A percentile compares a stretch with the other conserved stretches of the same genome.
These are phyloP conservation scores for Benincasa hispida DNA, from an alignment of 306 rosid genomes.

Conservation along the genomic window DNA sequence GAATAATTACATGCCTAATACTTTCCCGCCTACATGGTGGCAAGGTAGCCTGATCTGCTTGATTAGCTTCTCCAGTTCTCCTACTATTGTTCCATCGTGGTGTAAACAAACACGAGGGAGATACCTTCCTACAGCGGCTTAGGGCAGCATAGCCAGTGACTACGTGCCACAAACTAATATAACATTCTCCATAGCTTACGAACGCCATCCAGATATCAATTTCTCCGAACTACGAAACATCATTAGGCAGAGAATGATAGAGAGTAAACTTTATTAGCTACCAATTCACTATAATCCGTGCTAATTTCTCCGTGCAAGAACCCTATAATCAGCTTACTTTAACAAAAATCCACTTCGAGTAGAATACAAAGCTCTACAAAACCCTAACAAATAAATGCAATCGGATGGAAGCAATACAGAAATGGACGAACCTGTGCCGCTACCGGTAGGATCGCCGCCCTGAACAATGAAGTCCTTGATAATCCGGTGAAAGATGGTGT, in stretches of 20 bases:
- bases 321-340: background rate
- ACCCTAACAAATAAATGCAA: background rate
- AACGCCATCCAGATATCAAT: background rate
- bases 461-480: constrained; percentile 74
- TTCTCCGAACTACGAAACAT: background rate
- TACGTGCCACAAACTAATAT: background rate
- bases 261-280: background rate
- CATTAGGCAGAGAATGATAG: background rate
- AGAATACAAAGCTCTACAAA: background rate
- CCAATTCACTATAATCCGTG: background rate
- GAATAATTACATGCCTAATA: background rate
- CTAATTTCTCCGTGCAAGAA: background rate
- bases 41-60: background rate
- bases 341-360: background rate
- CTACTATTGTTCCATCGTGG: background rate
- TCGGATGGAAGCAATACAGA: background rate
- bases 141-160: background rate
- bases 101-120: background rate
- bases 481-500: constrained; percentile 78
- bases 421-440: constrained; percentile 50
- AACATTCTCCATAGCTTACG: background rate
- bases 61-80: background rate
- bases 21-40: background rate
- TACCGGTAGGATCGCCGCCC: constrained; percentile 84
- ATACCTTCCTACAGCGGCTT: background rate